A percentile compares a stretch with the other conserved stretches of the same genome.
Conservation (phyloP, 2,329 filamentous ascomycete species). For the Chaetomium sp. region DNA sequence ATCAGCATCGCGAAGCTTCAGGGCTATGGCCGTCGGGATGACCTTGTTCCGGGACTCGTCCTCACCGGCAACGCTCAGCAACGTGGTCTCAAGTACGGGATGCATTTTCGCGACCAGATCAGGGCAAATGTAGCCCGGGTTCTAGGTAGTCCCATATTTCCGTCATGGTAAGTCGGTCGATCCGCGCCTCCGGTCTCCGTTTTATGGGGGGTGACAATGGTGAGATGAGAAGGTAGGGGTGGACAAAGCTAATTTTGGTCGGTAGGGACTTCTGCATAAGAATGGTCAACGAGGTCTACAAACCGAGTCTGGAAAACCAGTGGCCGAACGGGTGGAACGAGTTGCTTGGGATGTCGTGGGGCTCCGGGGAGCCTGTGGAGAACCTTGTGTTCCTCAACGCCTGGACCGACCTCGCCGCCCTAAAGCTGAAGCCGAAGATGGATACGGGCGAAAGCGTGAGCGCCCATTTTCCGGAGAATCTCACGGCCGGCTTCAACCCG, state of each 20-base stretch:
- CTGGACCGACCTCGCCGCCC: constrained; percentile 5
- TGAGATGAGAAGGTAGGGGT: background rate
- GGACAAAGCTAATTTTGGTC: background rate
- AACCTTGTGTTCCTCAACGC: constrained; percentile 2
- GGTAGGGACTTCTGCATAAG: background rate
- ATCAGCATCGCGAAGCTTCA: background rate
- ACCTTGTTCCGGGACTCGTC: background rate
- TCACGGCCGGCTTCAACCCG: constrained; percentile 6
- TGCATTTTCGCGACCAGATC: constrained; percentile 3
- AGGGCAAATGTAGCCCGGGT: constrained; percentile 1
- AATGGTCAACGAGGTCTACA: background rate
- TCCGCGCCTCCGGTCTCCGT: too few species aligned
- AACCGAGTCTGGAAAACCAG: background rate
- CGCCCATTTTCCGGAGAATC: constrained; percentile 11
- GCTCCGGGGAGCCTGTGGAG: background rate
- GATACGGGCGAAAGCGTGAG: constrained; percentile 5
- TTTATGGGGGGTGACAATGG: too few species aligned
- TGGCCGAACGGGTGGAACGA: background rate
- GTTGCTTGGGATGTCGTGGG: background rate
- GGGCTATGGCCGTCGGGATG: background rate
- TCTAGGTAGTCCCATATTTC: background rate
- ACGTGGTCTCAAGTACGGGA: constrained; percentile 2
- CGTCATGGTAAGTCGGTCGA: background rate
- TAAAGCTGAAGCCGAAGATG: background rate
- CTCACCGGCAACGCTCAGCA: background rate